phyloP scores from a whole-genome alignment of 495 filamentous ascomycete genomes.

The Neurospora sp. region DNA sequence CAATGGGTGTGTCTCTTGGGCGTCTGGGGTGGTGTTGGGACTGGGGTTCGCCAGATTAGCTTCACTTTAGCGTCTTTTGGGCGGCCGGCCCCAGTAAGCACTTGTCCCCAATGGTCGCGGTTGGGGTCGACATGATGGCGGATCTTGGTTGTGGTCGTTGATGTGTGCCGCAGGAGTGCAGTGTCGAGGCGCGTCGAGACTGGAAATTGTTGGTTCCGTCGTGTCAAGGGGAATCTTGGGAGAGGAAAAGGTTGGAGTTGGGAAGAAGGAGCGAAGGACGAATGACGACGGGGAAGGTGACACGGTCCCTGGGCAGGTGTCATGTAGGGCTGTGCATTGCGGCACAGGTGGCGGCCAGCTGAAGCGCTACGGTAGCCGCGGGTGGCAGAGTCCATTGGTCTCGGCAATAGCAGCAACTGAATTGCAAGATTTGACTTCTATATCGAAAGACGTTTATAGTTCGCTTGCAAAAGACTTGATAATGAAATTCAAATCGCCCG shows the following conservation, averaged over 20 bases:
- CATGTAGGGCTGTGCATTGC: not conserved
- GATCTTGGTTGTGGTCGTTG: not conserved
- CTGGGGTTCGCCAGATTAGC: not conserved
- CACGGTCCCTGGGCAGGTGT: not conserved
- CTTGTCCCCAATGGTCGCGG: not conserved
- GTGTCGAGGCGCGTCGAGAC: not conserved
- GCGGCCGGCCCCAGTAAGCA: not conserved
- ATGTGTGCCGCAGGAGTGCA: not conserved
- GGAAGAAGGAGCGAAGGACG: not conserved
- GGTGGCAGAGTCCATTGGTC: not conserved
- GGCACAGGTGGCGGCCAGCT: not conserved
- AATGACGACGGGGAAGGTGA: not conserved
- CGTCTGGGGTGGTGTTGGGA: not conserved
- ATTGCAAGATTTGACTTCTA: not conserved
- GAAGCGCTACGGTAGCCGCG: not conserved
- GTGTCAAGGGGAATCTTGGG: not conserved
- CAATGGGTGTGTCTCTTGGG: too few relatives aligned
- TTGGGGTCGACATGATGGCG: not conserved
- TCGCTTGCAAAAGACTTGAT: not conserved
- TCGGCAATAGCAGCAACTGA: not conserved
- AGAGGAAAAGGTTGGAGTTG: not conserved
- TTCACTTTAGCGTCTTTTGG: not conserved
- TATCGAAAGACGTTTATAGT: not conserved
- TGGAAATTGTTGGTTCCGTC: not conserved
- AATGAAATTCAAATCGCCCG: not conserved